These are phyloP conservation scores for Pleurotus tuber-regium DNA, from an alignment of 768 basidiomycete genomes.

Conservation along the genomic window DNA sequence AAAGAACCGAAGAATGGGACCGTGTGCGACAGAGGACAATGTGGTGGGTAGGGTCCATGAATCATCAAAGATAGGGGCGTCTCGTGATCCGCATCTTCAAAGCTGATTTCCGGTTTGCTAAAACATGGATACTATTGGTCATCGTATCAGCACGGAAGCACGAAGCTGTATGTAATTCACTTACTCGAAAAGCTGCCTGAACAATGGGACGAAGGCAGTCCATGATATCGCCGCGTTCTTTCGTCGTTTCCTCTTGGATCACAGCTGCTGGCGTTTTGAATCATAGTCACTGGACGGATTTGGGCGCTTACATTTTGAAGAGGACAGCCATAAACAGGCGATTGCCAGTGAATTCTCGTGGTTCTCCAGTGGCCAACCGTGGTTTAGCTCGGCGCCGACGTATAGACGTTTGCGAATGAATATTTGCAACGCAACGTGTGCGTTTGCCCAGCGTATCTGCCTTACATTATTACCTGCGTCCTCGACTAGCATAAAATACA, in stretches of 20 bases:
- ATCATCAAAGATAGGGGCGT: conserved; percentile 15
- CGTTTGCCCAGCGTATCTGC: conserved; percentile 42
- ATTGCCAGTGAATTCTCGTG: conserved; percentile 44
- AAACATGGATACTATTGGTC: conserved; percentile 41
- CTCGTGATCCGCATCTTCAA: conserved; percentile 18
- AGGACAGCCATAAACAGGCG: conserved; percentile 46
- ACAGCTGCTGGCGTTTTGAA: conserved; percentile 22
- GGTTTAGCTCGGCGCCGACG: conserved; percentile 32
- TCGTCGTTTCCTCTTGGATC: conserved; percentile 30
- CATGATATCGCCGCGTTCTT: conserved; percentile 30
- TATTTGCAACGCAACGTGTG: conserved; percentile 36
- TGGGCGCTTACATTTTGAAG: conserved; percentile 29
- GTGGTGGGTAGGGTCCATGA: conserved; percentile 26
- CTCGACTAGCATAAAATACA: conserved; percentile 52
- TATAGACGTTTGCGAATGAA: conserved; percentile 40
- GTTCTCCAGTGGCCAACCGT: conserved; percentile 49
- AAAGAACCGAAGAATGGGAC: conserved; percentile 43
- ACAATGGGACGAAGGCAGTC: conserved; percentile 41
- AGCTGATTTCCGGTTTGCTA: conserved; percentile 31
- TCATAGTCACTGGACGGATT: background rate
- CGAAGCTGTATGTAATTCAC: conserved; percentile 20
- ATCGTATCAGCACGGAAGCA: conserved; percentile 20
- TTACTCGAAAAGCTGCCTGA: conserved; percentile 47
- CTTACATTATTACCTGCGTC: conserved; percentile 51
- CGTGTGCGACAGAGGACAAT: conserved; percentile 25